A percentile compares a stretch with the other conserved stretches of the same genome.
phyloP scores from a whole-genome alignment of 2,329 filamentous ascomycete species.

The Fusarium mundagurra region DNA sequence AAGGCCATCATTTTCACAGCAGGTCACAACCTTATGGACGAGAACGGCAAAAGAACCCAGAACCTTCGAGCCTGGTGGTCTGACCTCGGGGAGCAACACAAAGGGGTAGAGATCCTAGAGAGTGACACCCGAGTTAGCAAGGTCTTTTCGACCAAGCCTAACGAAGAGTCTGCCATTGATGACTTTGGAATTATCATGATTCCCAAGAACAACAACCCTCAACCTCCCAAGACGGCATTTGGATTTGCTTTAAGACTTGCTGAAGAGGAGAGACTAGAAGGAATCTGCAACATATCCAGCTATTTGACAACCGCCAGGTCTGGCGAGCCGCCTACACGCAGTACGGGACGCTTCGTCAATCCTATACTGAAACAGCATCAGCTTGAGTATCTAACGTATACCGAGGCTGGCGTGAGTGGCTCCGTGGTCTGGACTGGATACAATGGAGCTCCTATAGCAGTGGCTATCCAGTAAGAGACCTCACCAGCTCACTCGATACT shows the following conservation, averaged over 20 bases:
- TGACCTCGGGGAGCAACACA: not conserved
- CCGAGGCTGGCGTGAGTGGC: not conserved
- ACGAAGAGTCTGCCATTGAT: not conserved
- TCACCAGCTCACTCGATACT: not conserved
- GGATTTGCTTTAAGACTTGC: not conserved
- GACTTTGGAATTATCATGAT: not conserved
- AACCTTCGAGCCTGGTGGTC: not conserved
- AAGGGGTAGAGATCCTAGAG: not conserved
- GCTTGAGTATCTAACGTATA: not conserved
- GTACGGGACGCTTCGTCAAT: not conserved
- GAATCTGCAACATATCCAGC: not conserved
- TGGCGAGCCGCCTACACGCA: not conserved
- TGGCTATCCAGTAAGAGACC: not conserved
- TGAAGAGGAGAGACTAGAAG: not conserved
- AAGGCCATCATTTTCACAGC: not conserved
- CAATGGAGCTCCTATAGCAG: not conserved
- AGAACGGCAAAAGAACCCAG: not conserved
- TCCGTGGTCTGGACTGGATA: not conserved
- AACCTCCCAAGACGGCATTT: not conserved
- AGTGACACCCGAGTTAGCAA: not conserved
- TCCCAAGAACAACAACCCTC: not conserved
- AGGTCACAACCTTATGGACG: not conserved
- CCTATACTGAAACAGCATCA: not conserved
- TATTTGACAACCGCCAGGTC: not conserved
- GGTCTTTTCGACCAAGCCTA: not conserved